Percentiles rank a stretch among this genome's conserved stretches.
Conservation (phyloP, 441 rosid genomes). For the Syzygium syzygioides region DNA sequence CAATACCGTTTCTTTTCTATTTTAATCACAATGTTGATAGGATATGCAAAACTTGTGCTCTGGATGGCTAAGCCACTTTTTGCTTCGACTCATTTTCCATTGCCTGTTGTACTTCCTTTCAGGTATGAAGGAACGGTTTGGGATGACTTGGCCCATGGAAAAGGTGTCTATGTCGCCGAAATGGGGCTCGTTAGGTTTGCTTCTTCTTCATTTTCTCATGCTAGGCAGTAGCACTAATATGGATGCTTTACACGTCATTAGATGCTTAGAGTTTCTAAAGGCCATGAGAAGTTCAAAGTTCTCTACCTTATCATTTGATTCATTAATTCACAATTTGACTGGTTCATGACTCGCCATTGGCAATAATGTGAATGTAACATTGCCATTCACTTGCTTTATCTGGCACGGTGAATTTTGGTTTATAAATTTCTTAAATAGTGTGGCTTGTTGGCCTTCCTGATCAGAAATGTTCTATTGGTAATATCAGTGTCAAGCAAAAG, state of each 20-base stretch:
- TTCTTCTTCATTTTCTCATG: neutral
- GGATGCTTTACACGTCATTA: neutral
- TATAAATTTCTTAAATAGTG: neutral
- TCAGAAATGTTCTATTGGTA: neutral
- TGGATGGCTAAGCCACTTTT: neutral
- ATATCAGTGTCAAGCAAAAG: neutral
- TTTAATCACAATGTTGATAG: neutral
- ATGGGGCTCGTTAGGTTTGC: constrained; percentile 70
- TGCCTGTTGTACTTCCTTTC: constrained; percentile 10
- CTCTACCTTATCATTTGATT: neutral
- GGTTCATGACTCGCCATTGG: neutral
- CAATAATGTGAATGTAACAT: neutral
- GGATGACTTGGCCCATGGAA: constrained; percentile 95
- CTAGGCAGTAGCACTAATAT: neutral
- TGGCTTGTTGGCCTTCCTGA: neutral
- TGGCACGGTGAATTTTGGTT: neutral
- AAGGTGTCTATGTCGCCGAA: constrained; percentile 83
- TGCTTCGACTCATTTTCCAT: neutral
- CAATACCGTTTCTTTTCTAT: neutral
- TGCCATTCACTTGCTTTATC: neutral
- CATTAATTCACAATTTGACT: neutral
- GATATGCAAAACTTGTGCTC: neutral
- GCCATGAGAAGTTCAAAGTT: neutral
- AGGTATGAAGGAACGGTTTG: constrained; percentile 93
- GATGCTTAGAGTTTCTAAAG: neutral